Evolutionary conservation across 805 yeast species (phyloP).

Genomic region (Torulaspora maleeae): DNA sequence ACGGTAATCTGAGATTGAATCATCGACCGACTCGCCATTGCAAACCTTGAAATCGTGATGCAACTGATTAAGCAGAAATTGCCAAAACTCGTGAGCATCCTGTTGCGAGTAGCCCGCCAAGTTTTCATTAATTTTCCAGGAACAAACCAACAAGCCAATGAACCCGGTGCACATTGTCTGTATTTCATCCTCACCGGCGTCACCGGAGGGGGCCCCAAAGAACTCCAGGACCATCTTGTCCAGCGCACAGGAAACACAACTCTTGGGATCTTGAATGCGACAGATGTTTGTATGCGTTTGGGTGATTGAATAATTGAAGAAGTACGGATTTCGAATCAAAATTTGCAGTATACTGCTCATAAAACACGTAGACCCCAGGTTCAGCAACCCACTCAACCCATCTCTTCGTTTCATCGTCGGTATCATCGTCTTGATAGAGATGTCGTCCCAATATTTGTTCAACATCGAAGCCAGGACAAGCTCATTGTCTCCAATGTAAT

Average conservation of each 20-base stretch:
- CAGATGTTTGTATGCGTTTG: conserved; percentile 32
- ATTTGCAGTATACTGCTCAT: conserved; percentile 92
- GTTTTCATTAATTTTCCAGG: conserved; percentile 80
- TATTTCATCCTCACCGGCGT: conserved; percentile 40
- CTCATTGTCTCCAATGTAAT: conserved; percentile 58
- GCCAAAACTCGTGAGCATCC: conserved; percentile 98
- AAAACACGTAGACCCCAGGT: conserved; percentile 96
- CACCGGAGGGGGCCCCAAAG: conserved; percentile 48
- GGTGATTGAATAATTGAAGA: conserved; percentile 69
- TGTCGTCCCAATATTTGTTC: conserved; percentile 29
- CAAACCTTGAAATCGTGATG: conserved; percentile 43
- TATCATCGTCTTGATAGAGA: conserved; percentile 19
- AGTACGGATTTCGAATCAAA: conserved; percentile 82
- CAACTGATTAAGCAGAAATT: conserved; percentile 78
- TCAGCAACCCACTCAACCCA: conserved; percentile 86
- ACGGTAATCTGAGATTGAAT: conserved; percentile 7
- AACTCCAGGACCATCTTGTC: conserved; percentile 74
- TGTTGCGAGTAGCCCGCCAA: conserved; percentile 96
- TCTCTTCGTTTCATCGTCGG: conserved; percentile 48
- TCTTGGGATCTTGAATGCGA: conserved; percentile 24
- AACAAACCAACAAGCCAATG: conserved; percentile 71
- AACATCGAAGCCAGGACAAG: conserved; percentile 32
- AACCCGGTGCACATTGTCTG: conserved; percentile 51
- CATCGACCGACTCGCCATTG: conserved; percentile 14
- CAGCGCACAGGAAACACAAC: conserved; percentile 79